Evolutionary conservation across 1,284 basidiomycete species (phyloP).

Genomic region (Phenoliferia sp.): DNA sequence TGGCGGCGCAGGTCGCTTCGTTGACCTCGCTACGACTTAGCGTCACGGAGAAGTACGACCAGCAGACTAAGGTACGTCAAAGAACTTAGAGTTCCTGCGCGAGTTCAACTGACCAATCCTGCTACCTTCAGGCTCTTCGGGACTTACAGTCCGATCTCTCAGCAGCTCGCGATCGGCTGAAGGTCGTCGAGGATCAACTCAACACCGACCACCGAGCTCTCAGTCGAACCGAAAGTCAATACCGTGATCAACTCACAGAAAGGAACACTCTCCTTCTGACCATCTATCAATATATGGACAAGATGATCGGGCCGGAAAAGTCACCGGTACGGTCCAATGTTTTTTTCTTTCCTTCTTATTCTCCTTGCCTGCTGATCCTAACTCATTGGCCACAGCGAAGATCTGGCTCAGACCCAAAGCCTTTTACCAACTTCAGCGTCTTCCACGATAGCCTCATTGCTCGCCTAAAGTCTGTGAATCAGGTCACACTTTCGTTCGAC

Average conservation of each 20-base stretch:
- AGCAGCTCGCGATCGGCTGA: slow-evolving; percentile 63
- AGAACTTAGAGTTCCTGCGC: not conserved
- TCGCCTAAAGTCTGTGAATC: slow-evolving; percentile 72
- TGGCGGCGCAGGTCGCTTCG: slow-evolving; percentile 67
- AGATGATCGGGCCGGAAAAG: slow-evolving; percentile 59
- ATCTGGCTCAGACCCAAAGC: slow-evolving; percentile 65
- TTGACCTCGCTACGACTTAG: slow-evolving; percentile 80
- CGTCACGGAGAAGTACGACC: slow-evolving; percentile 79
- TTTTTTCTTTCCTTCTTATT: too few relatives aligned
- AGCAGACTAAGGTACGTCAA: slow-evolving; percentile 50
- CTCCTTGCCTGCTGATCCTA: not conserved
- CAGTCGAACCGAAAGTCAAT: slow-evolving; percentile 67
- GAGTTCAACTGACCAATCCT: not conserved
- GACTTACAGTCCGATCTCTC: slow-evolving; percentile 49
- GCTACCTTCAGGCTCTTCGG: slow-evolving; percentile 25
- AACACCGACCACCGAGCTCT: slow-evolving; percentile 76
- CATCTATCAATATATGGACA: slow-evolving; percentile 92
- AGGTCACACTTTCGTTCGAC: slow-evolving; percentile 81
- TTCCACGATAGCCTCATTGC: slow-evolving; percentile 94
- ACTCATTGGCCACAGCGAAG: slow-evolving; percentile 21
- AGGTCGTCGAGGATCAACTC: slow-evolving; percentile 73
- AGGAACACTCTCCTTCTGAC: slow-evolving; percentile 83
- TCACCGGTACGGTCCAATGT: not conserved
- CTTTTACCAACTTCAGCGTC: slow-evolving; percentile 79
- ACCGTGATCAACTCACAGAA: slow-evolving; percentile 84